phyloP scores from a whole-genome alignment of 2,329 filamentous ascomycete genomes.

The Apiospora arundinis region DNA sequence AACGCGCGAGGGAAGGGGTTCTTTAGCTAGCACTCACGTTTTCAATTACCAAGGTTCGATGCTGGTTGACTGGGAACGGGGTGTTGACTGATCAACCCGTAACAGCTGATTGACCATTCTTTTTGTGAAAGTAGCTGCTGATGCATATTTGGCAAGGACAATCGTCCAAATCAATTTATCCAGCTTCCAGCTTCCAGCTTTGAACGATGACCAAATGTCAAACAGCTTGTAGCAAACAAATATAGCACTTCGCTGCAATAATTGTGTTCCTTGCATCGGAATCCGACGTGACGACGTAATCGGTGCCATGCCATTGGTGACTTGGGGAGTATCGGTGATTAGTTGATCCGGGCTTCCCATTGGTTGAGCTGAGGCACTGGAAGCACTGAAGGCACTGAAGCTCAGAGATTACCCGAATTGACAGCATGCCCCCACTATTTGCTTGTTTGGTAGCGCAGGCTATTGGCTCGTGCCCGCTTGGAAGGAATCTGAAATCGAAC shows the following conservation, averaged over 20 bases:
- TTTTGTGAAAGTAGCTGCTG: background rate
- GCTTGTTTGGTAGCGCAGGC: background rate
- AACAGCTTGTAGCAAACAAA: slow-evolving; percentile 1
- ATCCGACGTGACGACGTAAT: background rate
- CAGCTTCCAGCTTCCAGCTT: background rate
- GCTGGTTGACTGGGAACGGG: background rate
- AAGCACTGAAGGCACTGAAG: background rate
- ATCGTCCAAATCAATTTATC: background rate
- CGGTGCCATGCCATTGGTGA: background rate
- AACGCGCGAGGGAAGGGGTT: background rate
- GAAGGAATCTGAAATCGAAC: slow-evolving; percentile 20
- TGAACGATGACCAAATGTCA: background rate
- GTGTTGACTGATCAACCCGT: background rate
- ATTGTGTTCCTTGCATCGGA: background rate
- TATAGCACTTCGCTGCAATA: slow-evolving; percentile 12
- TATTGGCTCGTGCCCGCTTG: slow-evolving; percentile 18
- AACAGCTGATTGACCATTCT: background rate
- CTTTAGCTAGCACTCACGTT: background rate
- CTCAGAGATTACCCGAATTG: slow-evolving; percentile 12
- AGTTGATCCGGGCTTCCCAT: background rate
- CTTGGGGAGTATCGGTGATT: background rate
- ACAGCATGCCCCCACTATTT: slow-evolving; percentile 4
- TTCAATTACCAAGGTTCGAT: background rate
- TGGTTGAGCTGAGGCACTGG: background rate
- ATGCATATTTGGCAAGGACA: background rate